Evolutionary conservation across 2,329 filamentous ascomycete species (phyloP).

Genomic region (Exophiala alcalophila): DNA sequence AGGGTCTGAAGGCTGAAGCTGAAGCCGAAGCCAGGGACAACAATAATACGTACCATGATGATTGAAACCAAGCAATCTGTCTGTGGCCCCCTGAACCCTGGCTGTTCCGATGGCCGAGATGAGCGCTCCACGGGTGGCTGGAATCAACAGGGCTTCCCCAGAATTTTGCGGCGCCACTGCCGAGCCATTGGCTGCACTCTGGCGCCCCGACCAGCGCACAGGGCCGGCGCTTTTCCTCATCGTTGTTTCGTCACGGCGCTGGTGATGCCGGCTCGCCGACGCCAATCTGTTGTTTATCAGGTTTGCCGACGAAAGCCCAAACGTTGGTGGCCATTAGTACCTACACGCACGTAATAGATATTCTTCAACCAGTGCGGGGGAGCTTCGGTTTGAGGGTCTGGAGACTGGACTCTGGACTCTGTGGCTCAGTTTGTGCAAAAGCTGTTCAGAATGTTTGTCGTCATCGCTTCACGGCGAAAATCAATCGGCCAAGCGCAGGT

Average conservation of each 20-base stretch:
- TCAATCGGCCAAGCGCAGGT: too few relatives aligned
- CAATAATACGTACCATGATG: not conserved
- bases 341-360: too few relatives aligned
- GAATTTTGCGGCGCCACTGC: slow-evolving; percentile 18
- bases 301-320: too few relatives aligned
- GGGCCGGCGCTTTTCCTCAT: too few relatives aligned
- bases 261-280: slow-evolving; percentile 22
- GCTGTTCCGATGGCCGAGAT: slow-evolving; percentile 13
- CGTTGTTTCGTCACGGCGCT: slow-evolving; percentile 15
- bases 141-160: slow-evolving; percentile 24
- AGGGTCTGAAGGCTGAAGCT: not conserved
- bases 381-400: too few relatives aligned
- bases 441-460: too few relatives aligned
- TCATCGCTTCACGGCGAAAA: too few relatives aligned
- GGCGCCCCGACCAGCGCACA: not conserved
- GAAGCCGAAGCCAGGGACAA: not conserved
- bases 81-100: slow-evolving; percentile 2
- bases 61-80: slow-evolving; percentile 9
- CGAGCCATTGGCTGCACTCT: slow-evolving; percentile 5
- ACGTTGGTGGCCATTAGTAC: too few relatives aligned
- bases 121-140: too few relatives aligned
- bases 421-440: not conserved
- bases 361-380: too few relatives aligned
- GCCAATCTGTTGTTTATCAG: slow-evolving; percentile 21
- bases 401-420: too few relatives aligned